Base-by-base conservation (phyloP, 148 eudicot genomes). In the Rhododendron williamsianum region DNA sequence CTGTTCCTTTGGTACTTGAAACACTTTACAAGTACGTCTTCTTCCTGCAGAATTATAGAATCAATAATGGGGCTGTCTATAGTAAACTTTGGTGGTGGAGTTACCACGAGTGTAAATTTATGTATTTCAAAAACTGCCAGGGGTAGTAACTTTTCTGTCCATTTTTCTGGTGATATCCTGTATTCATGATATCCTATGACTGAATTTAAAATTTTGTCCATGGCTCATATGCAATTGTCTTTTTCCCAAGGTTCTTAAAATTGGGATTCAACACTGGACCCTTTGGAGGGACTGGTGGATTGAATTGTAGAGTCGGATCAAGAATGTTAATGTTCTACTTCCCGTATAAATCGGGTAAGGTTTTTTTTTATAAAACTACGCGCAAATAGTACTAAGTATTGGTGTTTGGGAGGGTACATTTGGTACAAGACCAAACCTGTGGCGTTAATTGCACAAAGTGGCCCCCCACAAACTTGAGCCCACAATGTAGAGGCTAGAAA, bases 1-100 rank as follows among this genome's bases (percentile, higher is more conserved):
- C 97, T 73, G 98, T 97, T 88, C 99, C 99, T 63, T 88, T 95
- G 82, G 95, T 97, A 77, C 94, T 87, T 90, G 98, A 97, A 92
- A 94, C 95, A 27, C 98, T 97, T 43, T 92, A 95, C 94, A 95
- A 91, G 99, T 95, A 88, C 69, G 90, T 87, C 7, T 63, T 16
- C 51, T 65, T 77, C 80, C 45, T 79, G 12, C 82, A 80, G 36
- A 76, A 74, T 76, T 78, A 36, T 35, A 35, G 49, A 21, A 52
- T 82, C 67, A 63, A 78, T 6, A 9, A 54, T 15, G 33, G 80
- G 81, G 33, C 8, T 36, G 60, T 25, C 18, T 71, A 12, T 30
- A 30, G 76, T 33, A 13, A 71, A 33, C 38, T 15, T 74, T 36
- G 81, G 51, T 76, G 1, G 7, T 78, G 16, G 4, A 48, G 21